Evolutionary conservation across 345 rosid species (phyloP), one percentile per base, ranked within the genome.

Genomic region (Syzygium aqueum): DNA sequence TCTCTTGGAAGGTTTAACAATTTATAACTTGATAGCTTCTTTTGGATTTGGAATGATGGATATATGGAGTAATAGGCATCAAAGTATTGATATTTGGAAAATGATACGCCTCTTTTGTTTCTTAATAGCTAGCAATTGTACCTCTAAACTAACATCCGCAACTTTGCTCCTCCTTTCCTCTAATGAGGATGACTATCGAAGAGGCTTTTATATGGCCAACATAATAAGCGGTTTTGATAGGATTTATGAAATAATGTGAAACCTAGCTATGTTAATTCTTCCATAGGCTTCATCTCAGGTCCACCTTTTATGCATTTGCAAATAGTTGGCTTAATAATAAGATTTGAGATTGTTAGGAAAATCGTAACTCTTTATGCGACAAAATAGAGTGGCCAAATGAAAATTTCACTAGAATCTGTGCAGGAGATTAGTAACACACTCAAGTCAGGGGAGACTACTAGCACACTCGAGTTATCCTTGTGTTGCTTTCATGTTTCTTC

Each of bases 141-240:
- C 78, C 25, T 8, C 23, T 67, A 8, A 67, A 17, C 46, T 16
- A 0, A 67, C 1, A 0, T 67, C 25, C 13, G 33, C 0, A 30
- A 30, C 3, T 8, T 4, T 30, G 1, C 4, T 65, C 77, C 5
- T 65, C 37, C 40, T 14, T 63, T 28, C 21, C 22, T 28, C 21
- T 4, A 0, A 7, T 15, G 40, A 28, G 9, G 22, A 3, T 0
- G 28, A 63, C 15, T 28, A 1, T 61, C 0, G 17, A 61, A 61
- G 67, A 63, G 10, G 21, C 4, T 63, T 0, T 61, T n/a, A 6
- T n/a, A 14, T 13, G 8, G 73, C 73, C 37, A n/a, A 61, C 9
- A 27, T 2, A 12, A 12, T 61, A 61, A 61, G 0, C 0, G n/a
- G 0, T 61, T 61, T 27, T 61, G 0, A 0, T 59, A 13, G 33